Conservation (phyloP, 2,329 filamentous ascomycete species). For the Stagonosporopsis chrysanthemi region DNA sequence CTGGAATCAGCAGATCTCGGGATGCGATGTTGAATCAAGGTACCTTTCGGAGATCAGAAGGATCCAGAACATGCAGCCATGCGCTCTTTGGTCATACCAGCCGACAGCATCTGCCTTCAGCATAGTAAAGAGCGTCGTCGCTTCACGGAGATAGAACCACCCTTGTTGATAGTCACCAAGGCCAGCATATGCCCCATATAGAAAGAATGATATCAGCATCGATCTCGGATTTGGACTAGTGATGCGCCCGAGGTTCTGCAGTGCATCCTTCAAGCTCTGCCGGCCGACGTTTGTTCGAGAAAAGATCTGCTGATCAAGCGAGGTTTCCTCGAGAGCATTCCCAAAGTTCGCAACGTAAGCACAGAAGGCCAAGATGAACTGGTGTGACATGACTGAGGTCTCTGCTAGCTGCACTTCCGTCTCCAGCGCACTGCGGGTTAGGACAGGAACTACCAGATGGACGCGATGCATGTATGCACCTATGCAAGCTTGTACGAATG, state of each 20-base stretch:
- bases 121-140: slow-evolving; percentile 66
- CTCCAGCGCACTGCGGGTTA: slow-evolving; percentile 31
- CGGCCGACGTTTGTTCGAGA: slow-evolving; percentile 4
- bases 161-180: slow-evolving; percentile 77
- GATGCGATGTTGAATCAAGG: not conserved
- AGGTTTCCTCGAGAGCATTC: slow-evolving; percentile 19
- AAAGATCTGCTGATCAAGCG: not conserved
- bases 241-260: slow-evolving; percentile 28
- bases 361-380: slow-evolving; percentile 48
- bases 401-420: slow-evolving; percentile 30
- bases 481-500: slow-evolving; percentile 71
- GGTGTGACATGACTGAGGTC: slow-evolving; percentile 33
- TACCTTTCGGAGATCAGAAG: slow-evolving; percentile 39
- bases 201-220: slow-evolving; percentile 78
- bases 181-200: slow-evolving; percentile 76
- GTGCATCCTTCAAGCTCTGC: slow-evolving; percentile 37
- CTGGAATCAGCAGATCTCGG: not conserved
- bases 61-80: slow-evolving; percentile 35
- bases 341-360: slow-evolving; percentile 47
- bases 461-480: slow-evolving; percentile 74
- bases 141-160: slow-evolving; percentile 81
- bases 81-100: slow-evolving; percentile 24
- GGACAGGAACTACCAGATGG: slow-evolving; percentile 60
- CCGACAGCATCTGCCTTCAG: slow-evolving; percentile 15
- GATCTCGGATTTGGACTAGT: slow-evolving; percentile 33